These are phyloP conservation scores for Rhizophlyctis rosea DNA, from an alignment of 192 early-diverging fungal species.

Conservation along the genomic window DNA sequence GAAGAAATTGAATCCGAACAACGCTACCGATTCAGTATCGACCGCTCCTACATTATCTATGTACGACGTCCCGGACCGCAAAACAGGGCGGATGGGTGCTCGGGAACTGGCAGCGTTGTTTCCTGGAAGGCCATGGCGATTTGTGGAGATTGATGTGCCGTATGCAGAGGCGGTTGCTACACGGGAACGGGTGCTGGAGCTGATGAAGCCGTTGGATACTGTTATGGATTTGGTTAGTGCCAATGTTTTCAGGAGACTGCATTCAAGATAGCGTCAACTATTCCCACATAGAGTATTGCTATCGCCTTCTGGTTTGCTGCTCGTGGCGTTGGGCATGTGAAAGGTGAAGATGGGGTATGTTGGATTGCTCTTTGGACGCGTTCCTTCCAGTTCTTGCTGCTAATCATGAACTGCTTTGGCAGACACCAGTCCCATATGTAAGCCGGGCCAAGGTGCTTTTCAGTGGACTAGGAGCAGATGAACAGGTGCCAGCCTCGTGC, in stretches of 20 bases:
- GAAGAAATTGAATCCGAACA: slow-evolving; percentile 26
- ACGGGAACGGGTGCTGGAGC: slow-evolving; percentile 57
- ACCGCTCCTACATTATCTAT: slow-evolving; percentile 2
- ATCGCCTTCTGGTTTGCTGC: slow-evolving; percentile 96
- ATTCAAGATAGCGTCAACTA: not conserved
- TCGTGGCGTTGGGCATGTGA: slow-evolving; percentile 55
- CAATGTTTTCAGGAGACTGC: not conserved
- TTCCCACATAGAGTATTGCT: slow-evolving; percentile 75
- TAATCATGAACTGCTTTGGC: not conserved
- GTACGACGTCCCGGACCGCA: slow-evolving; percentile 81
- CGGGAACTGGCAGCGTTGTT: slow-evolving; percentile 55
- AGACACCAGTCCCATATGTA: slow-evolving; percentile 39
- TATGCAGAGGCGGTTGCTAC: slow-evolving; percentile 62
- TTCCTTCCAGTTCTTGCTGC: not conserved
- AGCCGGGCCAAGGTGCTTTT: slow-evolving; percentile 76
- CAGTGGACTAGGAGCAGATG: slow-evolving; percentile 90
- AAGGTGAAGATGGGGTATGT: slow-evolving; percentile 11
- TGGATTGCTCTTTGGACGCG: not conserved
- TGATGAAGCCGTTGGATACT: slow-evolving; percentile 79
- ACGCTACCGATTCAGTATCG: not conserved
- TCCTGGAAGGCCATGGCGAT: slow-evolving; percentile 78
- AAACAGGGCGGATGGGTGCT: slow-evolving; percentile 62
- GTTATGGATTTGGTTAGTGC: slow-evolving; percentile 83
- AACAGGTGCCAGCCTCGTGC: slow-evolving; percentile 57
- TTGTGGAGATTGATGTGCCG: slow-evolving; percentile 85